Conservation (phyloP, 2,329 filamentous ascomycete genomes). For the Arachnomyces sp. region DNA sequence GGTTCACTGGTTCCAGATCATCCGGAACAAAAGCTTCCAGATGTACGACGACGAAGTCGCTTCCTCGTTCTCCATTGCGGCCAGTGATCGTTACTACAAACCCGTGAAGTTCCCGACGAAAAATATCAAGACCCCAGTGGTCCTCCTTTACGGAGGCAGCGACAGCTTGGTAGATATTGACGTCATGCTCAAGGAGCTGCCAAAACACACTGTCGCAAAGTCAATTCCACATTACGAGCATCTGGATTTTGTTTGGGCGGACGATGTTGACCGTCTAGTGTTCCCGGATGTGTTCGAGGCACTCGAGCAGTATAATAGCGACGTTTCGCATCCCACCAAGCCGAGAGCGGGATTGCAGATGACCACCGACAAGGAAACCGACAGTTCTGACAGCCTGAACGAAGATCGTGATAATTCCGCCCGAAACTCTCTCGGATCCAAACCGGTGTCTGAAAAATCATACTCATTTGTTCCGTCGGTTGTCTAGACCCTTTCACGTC, state of each 20-base stretch:
- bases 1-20: conserved; percentile 99
- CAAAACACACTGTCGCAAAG: conserved; percentile 72
- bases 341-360: too few relatives aligned
- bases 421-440: too few relatives aligned
- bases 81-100: conserved; percentile 79
- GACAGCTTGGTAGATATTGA: conserved; percentile 92
- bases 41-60: conserved; percentile 97
- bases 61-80: conserved; percentile 61
- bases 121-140: conserved; percentile 93
- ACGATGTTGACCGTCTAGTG: conserved; percentile 72
- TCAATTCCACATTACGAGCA: conserved; percentile 92
- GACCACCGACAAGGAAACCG: too few relatives aligned
- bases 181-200: conserved; percentile 83
- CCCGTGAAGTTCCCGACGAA: conserved; percentile 92
- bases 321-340: too few relatives aligned
- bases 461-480: too few relatives aligned
- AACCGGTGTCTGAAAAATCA: too few relatives aligned
- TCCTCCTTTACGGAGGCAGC: conserved; percentile 84
- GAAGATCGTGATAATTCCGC: too few relatives aligned
- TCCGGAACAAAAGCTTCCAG: conserved; percentile 89
- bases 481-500: too few relatives aligned
- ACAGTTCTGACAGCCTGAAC: too few relatives aligned
- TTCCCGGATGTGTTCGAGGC: conserved; percentile 90
- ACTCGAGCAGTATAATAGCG: conserved; percentile 53
- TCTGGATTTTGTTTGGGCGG: conserved; percentile 90